A percentile compares a stretch with the other conserved stretches of the same genome.
phyloP scores from a whole-genome alignment of 2,329 filamentous ascomycete species.

The Penicillium hordei region DNA sequence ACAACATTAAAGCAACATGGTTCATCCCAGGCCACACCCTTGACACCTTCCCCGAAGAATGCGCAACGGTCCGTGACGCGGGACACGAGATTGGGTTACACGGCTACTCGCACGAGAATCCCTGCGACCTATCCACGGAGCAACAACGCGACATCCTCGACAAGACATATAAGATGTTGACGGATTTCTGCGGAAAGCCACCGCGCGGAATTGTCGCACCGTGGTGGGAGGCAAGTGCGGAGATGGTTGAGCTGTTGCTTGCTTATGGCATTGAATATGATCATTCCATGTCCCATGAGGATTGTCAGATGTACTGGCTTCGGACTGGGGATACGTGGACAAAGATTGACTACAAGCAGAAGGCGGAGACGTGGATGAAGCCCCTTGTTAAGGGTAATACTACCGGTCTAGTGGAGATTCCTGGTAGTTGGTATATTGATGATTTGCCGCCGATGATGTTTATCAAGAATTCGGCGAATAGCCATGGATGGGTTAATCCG shows the following conservation, averaged over 20 bases:
- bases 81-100: conserved; percentile 69
- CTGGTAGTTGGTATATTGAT: conserved; percentile 47
- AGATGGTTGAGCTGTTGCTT: conserved; percentile 55
- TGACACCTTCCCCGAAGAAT: conserved; percentile 67
- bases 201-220: conserved; percentile 72
- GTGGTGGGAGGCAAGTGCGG: conserved; percentile 69
- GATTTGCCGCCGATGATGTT: conserved; percentile 49
- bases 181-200: conserved; percentile 71
- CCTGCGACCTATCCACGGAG: conserved; percentile 68
- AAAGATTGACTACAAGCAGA: conserved; percentile 44
- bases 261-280: conserved; percentile 48
- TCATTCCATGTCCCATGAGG: conserved; percentile 47
- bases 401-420: conserved; percentile 46
- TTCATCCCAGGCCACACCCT: conserved; percentile 65
- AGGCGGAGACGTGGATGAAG: conserved; percentile 48
- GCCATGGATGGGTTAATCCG: conserved; percentile 59
- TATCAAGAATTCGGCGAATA: conserved; percentile 50
- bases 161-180: conserved; percentile 71
- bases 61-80: conserved; percentile 59
- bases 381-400: conserved; percentile 36
- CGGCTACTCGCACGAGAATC: conserved; percentile 74
- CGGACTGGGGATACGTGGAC: conserved; percentile 45
- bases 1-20: conserved; percentile 68
- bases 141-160: conserved; percentile 75
- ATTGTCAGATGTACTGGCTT: conserved; percentile 47